Evolutionary conservation across 345 rosid genomes (phyloP).

Genomic region (Psidium friedrichsthalianum): DNA sequence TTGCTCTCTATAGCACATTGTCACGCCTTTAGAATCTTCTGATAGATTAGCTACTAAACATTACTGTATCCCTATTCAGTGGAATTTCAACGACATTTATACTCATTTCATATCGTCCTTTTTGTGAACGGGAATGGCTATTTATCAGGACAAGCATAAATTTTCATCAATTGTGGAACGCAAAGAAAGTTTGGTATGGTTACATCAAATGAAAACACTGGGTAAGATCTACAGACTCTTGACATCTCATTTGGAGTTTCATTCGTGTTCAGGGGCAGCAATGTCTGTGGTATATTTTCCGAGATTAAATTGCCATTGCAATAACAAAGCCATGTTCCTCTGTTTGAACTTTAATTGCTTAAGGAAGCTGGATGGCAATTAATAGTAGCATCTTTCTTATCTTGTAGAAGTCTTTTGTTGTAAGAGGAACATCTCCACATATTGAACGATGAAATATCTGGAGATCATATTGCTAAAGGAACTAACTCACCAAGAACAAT

Average conservation of each 20-base stretch:
- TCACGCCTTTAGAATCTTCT: not conserved
- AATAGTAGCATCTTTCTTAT: not conserved
- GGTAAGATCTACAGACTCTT: conserved; percentile 15
- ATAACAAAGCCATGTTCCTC: not conserved
- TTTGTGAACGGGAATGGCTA: not conserved
- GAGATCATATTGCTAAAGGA: not conserved
- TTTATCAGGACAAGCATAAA: conserved; percentile 44
- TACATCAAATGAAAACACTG: conserved; percentile 9
- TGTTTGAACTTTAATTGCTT: not conserved
- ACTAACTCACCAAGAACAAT: not conserved
- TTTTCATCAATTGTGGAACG: conserved; percentile 26
- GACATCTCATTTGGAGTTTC: not conserved
- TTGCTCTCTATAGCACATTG: not conserved
- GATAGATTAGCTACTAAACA: not conserved
- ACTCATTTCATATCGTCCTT: not conserved
- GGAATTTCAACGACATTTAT: not conserved
- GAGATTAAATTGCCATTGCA: not conserved
- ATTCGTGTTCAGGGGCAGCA: not conserved
- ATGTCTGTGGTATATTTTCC: not conserved
- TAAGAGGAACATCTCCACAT: not conserved
- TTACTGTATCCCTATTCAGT: not conserved
- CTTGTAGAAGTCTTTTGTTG: not conserved
- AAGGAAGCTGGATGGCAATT: not conserved
- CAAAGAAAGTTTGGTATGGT: conserved; percentile 19
- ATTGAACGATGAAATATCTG: not conserved